Percentiles rank a stretch among this genome's conserved stretches.
Conservation (phyloP, 2,329 filamentous ascomycete species). For the Botrytis squamosa region DNA sequence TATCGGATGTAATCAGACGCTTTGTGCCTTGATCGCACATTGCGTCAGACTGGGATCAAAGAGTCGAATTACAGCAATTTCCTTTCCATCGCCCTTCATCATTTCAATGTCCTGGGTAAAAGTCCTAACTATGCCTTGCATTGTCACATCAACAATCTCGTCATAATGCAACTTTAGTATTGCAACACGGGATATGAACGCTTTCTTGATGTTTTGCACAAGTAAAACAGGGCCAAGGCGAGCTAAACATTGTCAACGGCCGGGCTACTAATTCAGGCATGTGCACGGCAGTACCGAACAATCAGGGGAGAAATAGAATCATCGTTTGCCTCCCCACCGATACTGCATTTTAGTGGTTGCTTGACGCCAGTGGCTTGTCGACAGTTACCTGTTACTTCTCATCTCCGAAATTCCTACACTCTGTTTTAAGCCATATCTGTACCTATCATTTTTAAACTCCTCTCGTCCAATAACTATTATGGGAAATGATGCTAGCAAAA, state of each 20-base stretch:
- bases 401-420: constrained; percentile 33
- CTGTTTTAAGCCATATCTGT: constrained; percentile 12
- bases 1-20: constrained; percentile 17
- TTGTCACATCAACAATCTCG: not conserved
- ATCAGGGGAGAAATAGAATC: constrained; percentile 4
- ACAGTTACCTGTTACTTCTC: constrained; percentile 23
- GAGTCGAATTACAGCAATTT: constrained; percentile 1
- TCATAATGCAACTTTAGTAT: constrained; percentile 1
- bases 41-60: constrained; percentile 6
- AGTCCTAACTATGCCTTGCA: not conserved
- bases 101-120: not conserved
- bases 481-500: not conserved
- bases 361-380: constrained; percentile 32
- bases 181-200: not conserved
- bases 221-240: constrained; percentile 13
- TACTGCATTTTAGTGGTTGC: constrained; percentile 24
- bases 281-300: constrained; percentile 16
- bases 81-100: not conserved
- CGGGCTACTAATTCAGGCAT: constrained; percentile 7
- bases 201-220: not conserved
- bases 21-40: constrained; percentile 23
- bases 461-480: constrained; percentile 7
- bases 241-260: constrained; percentile 8
- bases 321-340: constrained; percentile 25
- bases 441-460: constrained; percentile 11